A percentile compares a stretch with the other conserved stretches of the same genome.
Conservation (phyloP, 129 eudicot species). For the Centrapalus pauciflorus region DNA sequence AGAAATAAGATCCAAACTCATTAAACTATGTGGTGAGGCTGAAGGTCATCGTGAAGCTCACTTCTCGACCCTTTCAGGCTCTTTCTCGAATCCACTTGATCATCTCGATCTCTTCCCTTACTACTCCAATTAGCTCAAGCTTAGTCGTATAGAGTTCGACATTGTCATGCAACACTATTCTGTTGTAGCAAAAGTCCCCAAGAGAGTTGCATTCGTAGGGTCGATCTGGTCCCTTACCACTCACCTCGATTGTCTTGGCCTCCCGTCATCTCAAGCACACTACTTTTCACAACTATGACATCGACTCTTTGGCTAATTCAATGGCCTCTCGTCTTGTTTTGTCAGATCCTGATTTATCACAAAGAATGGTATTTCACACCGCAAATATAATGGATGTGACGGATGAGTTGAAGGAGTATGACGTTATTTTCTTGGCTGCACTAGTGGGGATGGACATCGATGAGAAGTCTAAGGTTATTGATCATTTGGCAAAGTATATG, state of each 20-base stretch:
- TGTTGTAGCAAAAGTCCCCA: conserved; percentile 7
- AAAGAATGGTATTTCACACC: conserved; percentile 56
- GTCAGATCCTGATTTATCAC: conserved; percentile 42
- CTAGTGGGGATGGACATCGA: conserved; percentile 73
- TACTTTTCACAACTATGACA: conserved; percentile 69
- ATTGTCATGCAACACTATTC: conserved; percentile 45
- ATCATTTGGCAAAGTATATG: conserved; percentile 58
- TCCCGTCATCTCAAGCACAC: conserved; percentile 39
- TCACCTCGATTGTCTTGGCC: conserved; percentile 71
- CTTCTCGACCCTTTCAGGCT: conserved; percentile 41
- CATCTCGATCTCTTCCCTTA: conserved; percentile 66
- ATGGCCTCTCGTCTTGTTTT: conserved; percentile 56
- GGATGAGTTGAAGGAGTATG: conserved; percentile 38
- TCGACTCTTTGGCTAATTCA: conserved; percentile 50
- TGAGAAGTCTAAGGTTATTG: conserved; percentile 42
- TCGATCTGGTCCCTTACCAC: conserved; percentile 87
- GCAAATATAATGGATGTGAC: conserved; percentile 46
- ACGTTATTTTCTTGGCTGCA: conserved; percentile 71
- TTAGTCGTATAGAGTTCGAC: conserved; percentile 48
- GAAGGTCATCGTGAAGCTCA: conserved; percentile 63
- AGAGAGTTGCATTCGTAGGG: conserved; percentile 56
- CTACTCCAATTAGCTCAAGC: conserved; percentile 62
- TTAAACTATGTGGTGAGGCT: conserved; percentile 55
- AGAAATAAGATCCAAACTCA: conserved; percentile 50
- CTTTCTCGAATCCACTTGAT: conserved; percentile 47